Evolutionary conservation across 495 filamentous ascomycete species (phyloP).

Genomic region (Pseudoneurospora amorphoporcata): DNA sequence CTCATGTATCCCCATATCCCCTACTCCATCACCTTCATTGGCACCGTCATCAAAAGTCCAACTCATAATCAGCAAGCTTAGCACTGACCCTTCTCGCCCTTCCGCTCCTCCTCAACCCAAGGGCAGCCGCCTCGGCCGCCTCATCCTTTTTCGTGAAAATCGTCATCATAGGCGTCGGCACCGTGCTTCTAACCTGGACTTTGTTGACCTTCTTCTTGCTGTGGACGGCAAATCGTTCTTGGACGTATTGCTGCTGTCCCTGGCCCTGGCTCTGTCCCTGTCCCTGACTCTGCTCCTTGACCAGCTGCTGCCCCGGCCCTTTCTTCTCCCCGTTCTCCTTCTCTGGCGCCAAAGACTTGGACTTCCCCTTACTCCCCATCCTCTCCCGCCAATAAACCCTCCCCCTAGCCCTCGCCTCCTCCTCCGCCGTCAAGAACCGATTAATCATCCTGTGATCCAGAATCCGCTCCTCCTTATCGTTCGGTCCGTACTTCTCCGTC

Average conservation of each 20-base stretch:
- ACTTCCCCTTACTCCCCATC: not conserved
- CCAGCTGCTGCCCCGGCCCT: not conserved
- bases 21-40: not conserved
- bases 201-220: not conserved
- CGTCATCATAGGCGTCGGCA: not conserved
- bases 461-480: conserved; percentile 66
- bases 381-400: conserved; percentile 23
- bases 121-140: conserved; percentile 1
- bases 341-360: not conserved
- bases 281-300: not conserved
- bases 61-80: conserved; percentile 5
- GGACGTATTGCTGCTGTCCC: not conserved
- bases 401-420: conserved; percentile 49
- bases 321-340: not conserved
- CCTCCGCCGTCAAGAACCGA: conserved; percentile 55
- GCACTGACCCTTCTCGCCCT: conserved; percentile 19
- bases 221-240: not conserved
- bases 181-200: not conserved
- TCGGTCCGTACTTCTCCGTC: conserved; percentile 62
- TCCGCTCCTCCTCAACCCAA: conserved; percentile 18
- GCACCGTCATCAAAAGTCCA: not conserved
- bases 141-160: not conserved
- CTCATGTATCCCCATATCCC: not conserved
- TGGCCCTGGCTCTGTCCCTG: not conserved
- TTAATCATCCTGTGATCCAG: conserved; percentile 65